phyloP scores from a whole-genome alignment of 345 rosid species.

The Eucalyptus pauciflora region DNA sequence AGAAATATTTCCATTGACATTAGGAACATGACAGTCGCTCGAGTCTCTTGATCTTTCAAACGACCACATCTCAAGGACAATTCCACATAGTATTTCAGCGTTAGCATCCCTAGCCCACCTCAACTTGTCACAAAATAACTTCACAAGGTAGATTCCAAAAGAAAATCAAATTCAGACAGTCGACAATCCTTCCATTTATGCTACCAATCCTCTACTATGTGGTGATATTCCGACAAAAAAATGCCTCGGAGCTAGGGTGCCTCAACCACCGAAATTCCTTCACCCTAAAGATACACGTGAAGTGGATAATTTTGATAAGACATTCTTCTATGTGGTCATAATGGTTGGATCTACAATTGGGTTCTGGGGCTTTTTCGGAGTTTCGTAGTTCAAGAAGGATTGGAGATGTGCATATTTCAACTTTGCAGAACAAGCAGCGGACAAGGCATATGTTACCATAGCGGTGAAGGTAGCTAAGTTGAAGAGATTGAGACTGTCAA shows the following conservation, averaged over 20 bases:
- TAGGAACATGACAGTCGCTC: not conserved
- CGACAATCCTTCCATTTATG: not conserved
- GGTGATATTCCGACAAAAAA: not conserved
- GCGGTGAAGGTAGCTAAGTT: not conserved
- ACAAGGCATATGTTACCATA: not conserved
- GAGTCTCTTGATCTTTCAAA: slow-evolving; percentile 12
- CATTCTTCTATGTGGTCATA: not conserved
- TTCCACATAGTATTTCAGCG: not conserved
- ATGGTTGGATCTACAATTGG: not conserved
- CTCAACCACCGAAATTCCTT: not conserved
- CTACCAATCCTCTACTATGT: not conserved
- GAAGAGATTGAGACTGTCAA: not conserved
- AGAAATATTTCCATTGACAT: slow-evolving; percentile 1
- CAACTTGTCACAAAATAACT: slow-evolving; percentile 11
- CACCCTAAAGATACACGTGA: not conserved
- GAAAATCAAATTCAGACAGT: not conserved
- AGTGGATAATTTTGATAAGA: not conserved
- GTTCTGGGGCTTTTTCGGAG: not conserved
- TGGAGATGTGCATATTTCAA: not conserved
- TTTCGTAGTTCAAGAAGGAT: not conserved
- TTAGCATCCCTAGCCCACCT: not conserved
- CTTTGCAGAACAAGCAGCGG: not conserved
- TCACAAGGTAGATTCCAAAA: not conserved
- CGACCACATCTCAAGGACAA: slow-evolving; percentile 4
- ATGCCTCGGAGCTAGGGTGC: not conserved